Base-by-base conservation (phyloP, 1,139 yeast species). In the Entelexis paramagnoliae region DNA sequence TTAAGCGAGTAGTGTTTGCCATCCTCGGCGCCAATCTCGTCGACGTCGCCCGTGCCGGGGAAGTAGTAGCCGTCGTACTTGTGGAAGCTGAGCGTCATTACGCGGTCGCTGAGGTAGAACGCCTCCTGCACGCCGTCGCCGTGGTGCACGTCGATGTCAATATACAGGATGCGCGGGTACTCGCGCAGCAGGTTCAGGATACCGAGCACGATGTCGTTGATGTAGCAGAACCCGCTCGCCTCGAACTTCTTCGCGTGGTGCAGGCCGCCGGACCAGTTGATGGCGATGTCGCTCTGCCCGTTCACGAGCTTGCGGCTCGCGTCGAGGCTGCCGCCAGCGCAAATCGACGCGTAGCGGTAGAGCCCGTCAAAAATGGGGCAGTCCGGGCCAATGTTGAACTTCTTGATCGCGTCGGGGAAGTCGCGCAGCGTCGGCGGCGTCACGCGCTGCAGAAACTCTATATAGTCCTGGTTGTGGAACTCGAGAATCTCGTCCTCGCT, bases 91-190 rank as follows among this genome's bases (percentile, higher is more conserved):
- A 86, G 81, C 0, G 97, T 89, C 93, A 88, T 86, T 28, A 91
- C 98, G 54, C 98, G 71, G 66, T 91, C 97, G 1, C 96, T 86
- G 36, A 94, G 80, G 65, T 89, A 88, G 62, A 91, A 91, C 1
- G 97, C 97, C 67, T 91, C 97, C 65, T 91, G 96, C 1, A 91
- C 98, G 51, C 97, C 98, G 66, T 91, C 98, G 24, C 98, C 98
- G 65, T 91, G 98, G 66, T 91, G 98, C 26, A 91, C 78, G 66
- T 91, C 98, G 52, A 89, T 89, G 67, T 91, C 98, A 52, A 91
- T 87, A 65, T 91, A 91, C 63, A 91, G 72, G 4, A 91, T 96
- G 53, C 97, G 74, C 6, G 97, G 89, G 64, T 87, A 94, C 57
- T 83, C 83, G 56, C 96, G 73, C 59, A 91, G 72, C 53, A 91